Percentiles rank a stretch among this genome's conserved stretches.
Conservation (phyloP, 306 rosid species). For the Gynostemma pentaphyllum region DNA sequence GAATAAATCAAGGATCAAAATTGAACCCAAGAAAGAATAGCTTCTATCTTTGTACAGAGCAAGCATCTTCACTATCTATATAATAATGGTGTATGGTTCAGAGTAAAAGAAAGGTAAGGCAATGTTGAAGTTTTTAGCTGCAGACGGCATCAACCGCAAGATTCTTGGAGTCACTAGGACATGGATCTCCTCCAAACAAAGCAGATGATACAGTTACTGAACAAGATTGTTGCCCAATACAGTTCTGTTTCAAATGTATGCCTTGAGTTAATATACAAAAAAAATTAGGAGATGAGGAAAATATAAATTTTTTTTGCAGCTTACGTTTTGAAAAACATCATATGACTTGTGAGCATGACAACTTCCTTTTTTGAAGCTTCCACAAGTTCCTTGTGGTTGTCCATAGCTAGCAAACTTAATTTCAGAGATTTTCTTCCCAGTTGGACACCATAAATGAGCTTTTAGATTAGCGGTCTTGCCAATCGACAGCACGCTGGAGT, state of each 20-base stretch:
- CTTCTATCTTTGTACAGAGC: conserved; percentile 29
- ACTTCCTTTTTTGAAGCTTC: conserved; percentile 34
- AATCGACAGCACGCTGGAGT: conserved; percentile 16
- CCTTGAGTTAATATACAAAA: not conserved
- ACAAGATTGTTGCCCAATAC: conserved; percentile 50
- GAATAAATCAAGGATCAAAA: not conserved
- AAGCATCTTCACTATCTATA: conserved; percentile 35
- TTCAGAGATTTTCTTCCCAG: conserved; percentile 37
- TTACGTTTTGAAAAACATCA: conserved; percentile 49
- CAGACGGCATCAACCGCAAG: conserved; percentile 44
- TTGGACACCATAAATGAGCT: conserved; percentile 57
- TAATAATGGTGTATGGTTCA: not conserved
- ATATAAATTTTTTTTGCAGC: not conserved
- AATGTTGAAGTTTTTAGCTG: conserved; percentile 25
- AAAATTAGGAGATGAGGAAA: too few species aligned
- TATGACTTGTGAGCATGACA: conserved; percentile 53
- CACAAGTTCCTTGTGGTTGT: conserved; percentile 45
- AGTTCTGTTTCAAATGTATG: conserved; percentile 35
- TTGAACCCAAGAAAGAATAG: conserved; percentile 9
- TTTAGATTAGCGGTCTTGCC: conserved; percentile 26
- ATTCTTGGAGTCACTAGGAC: conserved; percentile 41
- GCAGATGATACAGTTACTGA: conserved; percentile 32
- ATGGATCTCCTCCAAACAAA: conserved; percentile 60
- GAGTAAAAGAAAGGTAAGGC: too few species aligned
- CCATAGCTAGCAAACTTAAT: conserved; percentile 63